phyloP scores from a whole-genome alignment of 768 basidiomycete species.

The Suillus alpinus region DNA sequence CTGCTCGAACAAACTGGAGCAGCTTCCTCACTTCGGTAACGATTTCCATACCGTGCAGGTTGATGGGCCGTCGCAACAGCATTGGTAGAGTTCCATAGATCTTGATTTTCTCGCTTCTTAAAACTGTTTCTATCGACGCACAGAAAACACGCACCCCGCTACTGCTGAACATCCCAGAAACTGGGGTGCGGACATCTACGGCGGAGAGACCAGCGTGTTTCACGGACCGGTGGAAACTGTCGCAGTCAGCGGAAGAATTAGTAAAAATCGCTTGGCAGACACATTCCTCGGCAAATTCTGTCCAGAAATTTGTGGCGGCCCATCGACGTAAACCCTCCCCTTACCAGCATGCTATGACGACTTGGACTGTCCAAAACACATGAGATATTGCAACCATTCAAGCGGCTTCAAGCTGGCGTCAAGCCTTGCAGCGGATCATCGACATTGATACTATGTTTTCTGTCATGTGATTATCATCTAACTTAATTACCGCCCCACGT shows the following conservation, averaged over 20 bases:
- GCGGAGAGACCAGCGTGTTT: background rate
- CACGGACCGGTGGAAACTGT: background rate
- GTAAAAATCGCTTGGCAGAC: background rate
- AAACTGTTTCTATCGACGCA: background rate
- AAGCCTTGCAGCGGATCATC: background rate
- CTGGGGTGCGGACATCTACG: background rate
- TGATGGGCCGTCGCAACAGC: background rate
- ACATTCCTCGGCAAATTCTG: background rate
- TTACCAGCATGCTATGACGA: background rate
- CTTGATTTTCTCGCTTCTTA: background rate
- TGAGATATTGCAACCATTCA: background rate
- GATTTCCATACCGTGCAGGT: too few species aligned
- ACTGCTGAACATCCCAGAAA: background rate
- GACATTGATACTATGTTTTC: too few species aligned
- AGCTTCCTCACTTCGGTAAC: too few species aligned
- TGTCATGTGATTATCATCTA: background rate
- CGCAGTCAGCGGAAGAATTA: background rate
- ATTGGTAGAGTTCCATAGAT: background rate
- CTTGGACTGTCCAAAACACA: background rate
- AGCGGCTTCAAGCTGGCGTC: background rate
- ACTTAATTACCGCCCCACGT: conserved; percentile 12
- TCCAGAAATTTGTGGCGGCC: background rate
- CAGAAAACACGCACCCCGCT: background rate
- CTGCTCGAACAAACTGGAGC: background rate
- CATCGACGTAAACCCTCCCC: background rate